A percentile compares a stretch with the other conserved stretches of the same genome.
Conservation (phyloP, 129 eudicot species). For the Smallanthus sonchifolius region DNA sequence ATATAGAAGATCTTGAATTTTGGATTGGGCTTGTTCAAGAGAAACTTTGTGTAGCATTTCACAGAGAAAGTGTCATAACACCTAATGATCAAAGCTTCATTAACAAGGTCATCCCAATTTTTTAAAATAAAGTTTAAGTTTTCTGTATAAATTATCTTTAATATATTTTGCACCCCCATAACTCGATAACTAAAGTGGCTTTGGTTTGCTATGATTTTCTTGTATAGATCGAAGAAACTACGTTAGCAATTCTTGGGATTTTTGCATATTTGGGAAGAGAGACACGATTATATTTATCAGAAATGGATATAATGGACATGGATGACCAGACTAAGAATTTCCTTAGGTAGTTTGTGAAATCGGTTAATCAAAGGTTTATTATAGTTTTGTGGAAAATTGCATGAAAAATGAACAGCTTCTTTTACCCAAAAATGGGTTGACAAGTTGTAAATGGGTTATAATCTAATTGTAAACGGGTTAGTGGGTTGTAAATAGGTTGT, state of each 20-base stretch:
- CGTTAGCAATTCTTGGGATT: slow-evolving; percentile 66
- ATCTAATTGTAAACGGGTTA: too few relatives aligned
- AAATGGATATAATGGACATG: slow-evolving; percentile 52
- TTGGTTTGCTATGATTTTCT: not conserved
- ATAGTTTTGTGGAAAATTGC: not conserved
- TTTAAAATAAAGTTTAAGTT: not conserved
- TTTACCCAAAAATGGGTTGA: not conserved
- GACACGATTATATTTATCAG: slow-evolving; percentile 59
- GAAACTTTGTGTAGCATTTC: slow-evolving; percentile 56
- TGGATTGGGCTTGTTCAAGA: slow-evolving; percentile 72
- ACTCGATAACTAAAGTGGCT: not conserved
- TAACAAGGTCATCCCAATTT: slow-evolving; percentile 38
- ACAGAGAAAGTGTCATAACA: slow-evolving; percentile 57
- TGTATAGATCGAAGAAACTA: slow-evolving; percentile 45
- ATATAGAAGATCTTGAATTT: slow-evolving; percentile 60
- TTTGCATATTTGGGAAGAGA: slow-evolving; percentile 80
- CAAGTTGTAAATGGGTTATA: not conserved
- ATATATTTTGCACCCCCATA: not conserved
- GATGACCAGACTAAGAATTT: slow-evolving; percentile 67
- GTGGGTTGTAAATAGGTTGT: too few relatives aligned
- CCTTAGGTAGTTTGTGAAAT: slow-evolving; percentile 46
- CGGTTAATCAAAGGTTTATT: not conserved
- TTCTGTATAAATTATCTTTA: not conserved
- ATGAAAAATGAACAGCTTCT: too few relatives aligned
- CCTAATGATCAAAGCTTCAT: slow-evolving; percentile 27